phyloP scores from a whole-genome alignment of 345 rosid species.

The Lagerstroemia speciosa region DNA sequence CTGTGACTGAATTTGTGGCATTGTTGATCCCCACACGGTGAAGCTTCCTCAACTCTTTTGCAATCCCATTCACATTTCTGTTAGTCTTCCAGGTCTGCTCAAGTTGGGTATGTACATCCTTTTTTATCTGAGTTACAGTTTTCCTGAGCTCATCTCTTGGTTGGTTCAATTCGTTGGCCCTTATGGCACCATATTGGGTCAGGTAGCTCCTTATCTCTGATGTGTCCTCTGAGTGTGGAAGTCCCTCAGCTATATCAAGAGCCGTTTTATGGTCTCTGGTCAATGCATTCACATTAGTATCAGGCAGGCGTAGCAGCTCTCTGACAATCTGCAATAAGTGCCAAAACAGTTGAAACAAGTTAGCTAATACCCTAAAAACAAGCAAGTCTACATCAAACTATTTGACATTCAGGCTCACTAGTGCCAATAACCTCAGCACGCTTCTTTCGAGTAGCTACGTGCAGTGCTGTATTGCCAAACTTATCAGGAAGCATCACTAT shows the following conservation, averaged over 20 bases:
- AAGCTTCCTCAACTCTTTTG: slow-evolving; percentile 61
- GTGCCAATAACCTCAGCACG: slow-evolving; percentile 48
- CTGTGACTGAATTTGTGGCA: slow-evolving; percentile 79
- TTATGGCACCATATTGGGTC: slow-evolving; percentile 56
- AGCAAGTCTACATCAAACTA: background rate
- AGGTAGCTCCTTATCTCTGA: slow-evolving; percentile 49
- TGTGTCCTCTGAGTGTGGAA: slow-evolving; percentile 60
- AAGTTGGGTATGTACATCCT: slow-evolving; percentile 71
- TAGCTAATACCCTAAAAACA: background rate
- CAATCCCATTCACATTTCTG: slow-evolving; percentile 69
- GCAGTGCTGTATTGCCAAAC: slow-evolving; percentile 72
- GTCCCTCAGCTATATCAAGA: slow-evolving; percentile 76
- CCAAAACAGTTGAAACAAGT: slow-evolving; percentile 1
- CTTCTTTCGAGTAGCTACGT: slow-evolving; percentile 82
- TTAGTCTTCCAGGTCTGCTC: slow-evolving; percentile 84
- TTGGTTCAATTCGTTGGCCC: slow-evolving; percentile 69
- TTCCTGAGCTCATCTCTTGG: slow-evolving; percentile 71
- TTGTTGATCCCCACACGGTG: slow-evolving; percentile 78
- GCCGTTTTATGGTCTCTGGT: slow-evolving; percentile 77
- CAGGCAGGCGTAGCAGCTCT: slow-evolving; percentile 53
- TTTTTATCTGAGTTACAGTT: slow-evolving; percentile 72
- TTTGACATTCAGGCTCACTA: background rate
- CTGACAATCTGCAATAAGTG: slow-evolving; percentile 49
- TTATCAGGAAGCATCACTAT: slow-evolving; percentile 79
- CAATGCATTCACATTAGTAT: slow-evolving; percentile 64